phyloP scores from a whole-genome alignment of 179 eudicot species.

The Silene vulgaris region DNA sequence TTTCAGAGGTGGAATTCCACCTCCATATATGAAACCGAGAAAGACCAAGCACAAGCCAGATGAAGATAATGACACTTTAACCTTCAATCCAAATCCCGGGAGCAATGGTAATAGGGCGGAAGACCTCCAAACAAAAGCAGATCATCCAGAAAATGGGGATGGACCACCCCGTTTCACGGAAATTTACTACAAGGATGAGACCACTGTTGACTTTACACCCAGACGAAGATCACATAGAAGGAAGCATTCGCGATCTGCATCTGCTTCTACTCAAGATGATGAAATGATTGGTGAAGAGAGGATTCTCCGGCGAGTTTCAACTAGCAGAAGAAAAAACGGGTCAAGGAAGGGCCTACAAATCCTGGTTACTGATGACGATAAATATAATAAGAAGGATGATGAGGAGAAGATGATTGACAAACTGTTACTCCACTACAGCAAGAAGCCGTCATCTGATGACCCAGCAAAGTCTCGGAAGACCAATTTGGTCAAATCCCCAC shows the following conservation, averaged over 20 bases:
- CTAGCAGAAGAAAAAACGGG: constrained; percentile 64
- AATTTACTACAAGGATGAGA: constrained; percentile 38
- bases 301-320: constrained; percentile 47
- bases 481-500: constrained; percentile 22
- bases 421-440: constrained; percentile 70
- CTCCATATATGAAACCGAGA: constrained; percentile 61
- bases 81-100: constrained; percentile 19
- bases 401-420: constrained; percentile 80
- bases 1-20: constrained; percentile 46
- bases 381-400: constrained; percentile 45
- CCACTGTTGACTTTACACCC: constrained; percentile 36
- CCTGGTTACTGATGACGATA: constrained; percentile 51
- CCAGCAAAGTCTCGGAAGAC: constrained; percentile 41
- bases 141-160: constrained; percentile 24
- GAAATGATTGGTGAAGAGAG: constrained; percentile 38
- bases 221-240: constrained; percentile 60
- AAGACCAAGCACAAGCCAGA: constrained; percentile 32
- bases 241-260: constrained; percentile 52
- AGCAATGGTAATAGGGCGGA: constrained; percentile 28
- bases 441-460: constrained; percentile 53
- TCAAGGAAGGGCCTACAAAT: constrained; percentile 73
- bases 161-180: constrained; percentile 37
- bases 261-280: constrained; percentile 33
- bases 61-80: constrained; percentile 32
- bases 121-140: constrained; percentile 26